phyloP scores from a whole-genome alignment of 306 rosid genomes.

The Heteromeles arbutifolia region DNA sequence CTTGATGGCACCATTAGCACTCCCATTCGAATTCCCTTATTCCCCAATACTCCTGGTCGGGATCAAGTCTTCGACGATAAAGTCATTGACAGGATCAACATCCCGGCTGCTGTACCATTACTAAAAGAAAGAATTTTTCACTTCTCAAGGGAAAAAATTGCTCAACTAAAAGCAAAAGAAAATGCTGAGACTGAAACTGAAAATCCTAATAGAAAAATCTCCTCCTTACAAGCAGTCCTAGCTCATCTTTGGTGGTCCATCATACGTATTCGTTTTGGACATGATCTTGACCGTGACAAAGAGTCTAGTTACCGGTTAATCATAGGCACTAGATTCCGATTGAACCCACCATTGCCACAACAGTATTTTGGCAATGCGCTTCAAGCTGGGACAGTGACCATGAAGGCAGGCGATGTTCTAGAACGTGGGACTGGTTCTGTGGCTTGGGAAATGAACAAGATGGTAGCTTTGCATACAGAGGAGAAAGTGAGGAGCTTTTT shows the following conservation, averaged over 20 bases:
- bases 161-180: conserved; percentile 11
- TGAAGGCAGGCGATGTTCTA: neutral
- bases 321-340: neutral
- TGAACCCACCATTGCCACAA: neutral
- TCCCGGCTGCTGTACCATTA: neutral
- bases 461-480: conserved; percentile 14
- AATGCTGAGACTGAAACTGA: neutral
- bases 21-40: neutral
- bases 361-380: neutral
- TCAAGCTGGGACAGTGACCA: neutral
- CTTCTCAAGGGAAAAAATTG: neutral
- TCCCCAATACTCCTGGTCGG: neutral
- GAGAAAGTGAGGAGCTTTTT: neutral
- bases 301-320: neutral
- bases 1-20: neutral
- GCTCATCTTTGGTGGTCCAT: conserved; percentile 10
- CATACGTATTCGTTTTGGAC: neutral
- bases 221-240: conserved; percentile 15
- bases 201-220: neutral
- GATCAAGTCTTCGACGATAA: neutral
- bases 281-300: neutral
- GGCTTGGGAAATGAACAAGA: conserved; percentile 10
- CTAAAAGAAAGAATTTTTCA: conserved; percentile 4
- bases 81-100: neutral
- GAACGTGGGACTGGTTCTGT: neutral